phyloP scores from a whole-genome alignment of 345 rosid species.

The Eucalyptus regnans region DNA sequence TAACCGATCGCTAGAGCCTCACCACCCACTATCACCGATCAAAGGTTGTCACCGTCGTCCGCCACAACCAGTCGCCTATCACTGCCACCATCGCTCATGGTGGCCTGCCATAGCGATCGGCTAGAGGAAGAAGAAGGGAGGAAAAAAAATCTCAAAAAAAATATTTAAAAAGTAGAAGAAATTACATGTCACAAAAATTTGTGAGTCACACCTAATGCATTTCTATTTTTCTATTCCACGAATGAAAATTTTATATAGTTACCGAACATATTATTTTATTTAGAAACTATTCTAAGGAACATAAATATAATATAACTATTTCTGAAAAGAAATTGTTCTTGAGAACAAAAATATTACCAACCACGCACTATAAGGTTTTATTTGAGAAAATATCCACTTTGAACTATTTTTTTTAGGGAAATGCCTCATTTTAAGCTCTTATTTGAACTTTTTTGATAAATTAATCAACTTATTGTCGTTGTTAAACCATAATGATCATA shows the following conservation, averaged over 20 bases:
- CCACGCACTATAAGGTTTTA: background rate
- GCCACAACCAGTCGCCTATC: accelerated
- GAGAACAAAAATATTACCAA: too few relatives aligned
- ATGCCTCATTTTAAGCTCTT: background rate
- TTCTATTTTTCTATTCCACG: accelerated
- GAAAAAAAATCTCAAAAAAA: too few relatives aligned
- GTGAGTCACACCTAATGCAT: accelerated
- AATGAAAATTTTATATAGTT: too few relatives aligned
- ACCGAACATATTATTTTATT: accelerated
- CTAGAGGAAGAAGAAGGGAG: too few relatives aligned
- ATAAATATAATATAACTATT: too few relatives aligned
- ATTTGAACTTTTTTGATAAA: background rate
- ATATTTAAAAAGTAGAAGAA: too few relatives aligned
- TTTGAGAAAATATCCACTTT: background rate
- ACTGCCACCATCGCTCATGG: accelerated
- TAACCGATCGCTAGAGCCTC: accelerated
- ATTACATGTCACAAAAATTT: accelerated
- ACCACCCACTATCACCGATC: accelerated
- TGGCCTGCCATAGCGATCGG: accelerated
- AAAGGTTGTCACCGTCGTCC: accelerated
- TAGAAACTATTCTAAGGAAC: accelerated
- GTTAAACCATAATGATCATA: background rate
- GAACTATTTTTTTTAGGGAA: background rate
- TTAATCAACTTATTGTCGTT: background rate
- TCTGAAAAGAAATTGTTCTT: too few relatives aligned